phyloP scores from a whole-genome alignment of 768 basidiomycete genomes.

The Mycena rebaudengoi region DNA sequence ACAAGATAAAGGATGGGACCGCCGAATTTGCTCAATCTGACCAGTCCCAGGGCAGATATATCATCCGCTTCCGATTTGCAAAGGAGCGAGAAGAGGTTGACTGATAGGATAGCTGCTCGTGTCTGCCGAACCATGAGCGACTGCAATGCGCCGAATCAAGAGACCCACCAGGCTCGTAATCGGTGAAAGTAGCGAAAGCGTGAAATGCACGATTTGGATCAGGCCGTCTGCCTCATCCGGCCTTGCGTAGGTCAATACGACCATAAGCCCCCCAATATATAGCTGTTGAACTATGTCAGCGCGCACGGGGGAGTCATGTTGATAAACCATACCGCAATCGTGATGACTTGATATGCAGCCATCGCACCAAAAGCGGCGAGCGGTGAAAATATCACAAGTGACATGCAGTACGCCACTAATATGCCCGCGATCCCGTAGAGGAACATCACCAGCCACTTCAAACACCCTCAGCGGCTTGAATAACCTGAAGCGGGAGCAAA shows the following conservation, averaged over 20 bases:
- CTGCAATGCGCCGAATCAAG: not conserved
- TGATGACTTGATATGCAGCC: conserved; percentile 76
- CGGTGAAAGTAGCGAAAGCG: conserved; percentile 72
- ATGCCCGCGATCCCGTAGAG: conserved; percentile 76
- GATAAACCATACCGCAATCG: conserved; percentile 65
- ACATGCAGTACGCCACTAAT: conserved; percentile 72
- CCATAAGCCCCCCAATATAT: conserved; percentile 73
- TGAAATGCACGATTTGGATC: conserved; percentile 74
- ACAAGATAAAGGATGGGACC: conserved; percentile 81
- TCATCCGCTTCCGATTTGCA: conserved; percentile 60
- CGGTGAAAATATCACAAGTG: conserved; percentile 67
- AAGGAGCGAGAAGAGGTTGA: conserved; percentile 78
- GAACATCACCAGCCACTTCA: conserved; percentile 74
- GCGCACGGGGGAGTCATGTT: not conserved
- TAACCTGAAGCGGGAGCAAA: not conserved
- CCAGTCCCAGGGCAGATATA: conserved; percentile 56
- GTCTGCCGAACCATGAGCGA: conserved; percentile 44
- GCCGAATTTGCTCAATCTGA: conserved; percentile 66
- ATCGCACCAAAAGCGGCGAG: conserved; percentile 76
- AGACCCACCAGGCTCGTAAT: conserved; percentile 68
- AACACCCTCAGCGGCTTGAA: not conserved
- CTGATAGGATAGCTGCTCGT: conserved; percentile 73
- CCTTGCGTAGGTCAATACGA: conserved; percentile 75
- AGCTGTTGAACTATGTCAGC: conserved; percentile 45
- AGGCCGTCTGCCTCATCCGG: conserved; percentile 58